Percentiles rank a stretch among this genome's conserved stretches.
Conservation (phyloP, 352 stramenopile species). For the Globisporangium sylvaticum region DNA sequence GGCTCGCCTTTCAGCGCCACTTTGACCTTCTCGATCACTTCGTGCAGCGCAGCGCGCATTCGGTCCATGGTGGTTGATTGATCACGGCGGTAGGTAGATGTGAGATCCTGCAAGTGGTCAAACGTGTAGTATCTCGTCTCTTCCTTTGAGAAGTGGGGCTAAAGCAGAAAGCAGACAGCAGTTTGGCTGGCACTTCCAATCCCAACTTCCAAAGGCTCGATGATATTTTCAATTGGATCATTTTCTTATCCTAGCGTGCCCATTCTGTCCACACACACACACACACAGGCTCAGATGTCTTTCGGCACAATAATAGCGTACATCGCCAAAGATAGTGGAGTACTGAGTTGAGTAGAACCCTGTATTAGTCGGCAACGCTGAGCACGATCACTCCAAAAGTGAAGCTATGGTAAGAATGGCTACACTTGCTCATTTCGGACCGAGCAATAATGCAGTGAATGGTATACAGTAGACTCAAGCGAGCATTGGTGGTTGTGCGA, state of each 20-base stretch:
- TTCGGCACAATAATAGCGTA: neutral
- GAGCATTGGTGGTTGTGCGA: neutral
- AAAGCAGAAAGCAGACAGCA: neutral
- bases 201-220: neutral
- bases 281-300: neutral
- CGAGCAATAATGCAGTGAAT: neutral
- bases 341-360: no score
- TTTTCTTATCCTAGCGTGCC: neutral
- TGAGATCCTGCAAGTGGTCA: no score
- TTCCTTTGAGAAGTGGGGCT: neutral
- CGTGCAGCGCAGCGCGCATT: slow-evolving; percentile 49
- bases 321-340: neutral
- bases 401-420: neutral
- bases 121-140: neutral
- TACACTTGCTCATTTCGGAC: neutral
- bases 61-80: slow-evolving; percentile 36
- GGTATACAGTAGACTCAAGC: neutral
- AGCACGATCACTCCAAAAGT: neutral
- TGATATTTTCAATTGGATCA: neutral
- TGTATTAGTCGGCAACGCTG: neutral
- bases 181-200: neutral
- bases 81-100: neutral
- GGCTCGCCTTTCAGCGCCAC: slow-evolving; percentile 45
- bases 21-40: slow-evolving; percentile 65
- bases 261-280: no score